A percentile compares a stretch with the other conserved stretches of the same genome.
These are phyloP conservation scores for Fusarium virguliforme DNA, from an alignment of 2,329 filamentous ascomycete genomes.

Conservation along the genomic window DNA sequence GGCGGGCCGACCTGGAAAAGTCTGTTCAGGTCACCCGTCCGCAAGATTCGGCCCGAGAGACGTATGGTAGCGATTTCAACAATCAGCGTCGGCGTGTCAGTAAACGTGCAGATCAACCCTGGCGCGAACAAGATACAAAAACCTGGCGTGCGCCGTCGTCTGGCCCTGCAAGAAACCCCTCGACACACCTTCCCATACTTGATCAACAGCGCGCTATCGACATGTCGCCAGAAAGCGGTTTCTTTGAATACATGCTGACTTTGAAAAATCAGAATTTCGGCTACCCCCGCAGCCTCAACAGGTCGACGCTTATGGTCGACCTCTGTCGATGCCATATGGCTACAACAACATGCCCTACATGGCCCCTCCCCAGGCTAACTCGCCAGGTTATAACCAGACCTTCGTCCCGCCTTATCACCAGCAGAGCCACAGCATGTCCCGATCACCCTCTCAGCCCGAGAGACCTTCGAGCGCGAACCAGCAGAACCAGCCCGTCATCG, in stretches of 20 bases:
- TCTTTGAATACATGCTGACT: conserved; percentile 83
- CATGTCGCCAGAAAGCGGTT: conserved; percentile 78
- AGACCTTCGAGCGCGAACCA: conserved; percentile 78
- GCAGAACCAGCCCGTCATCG: conserved; percentile 69
- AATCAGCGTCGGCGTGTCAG: conserved; percentile 62
- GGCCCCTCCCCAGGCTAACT: conserved; percentile 61
- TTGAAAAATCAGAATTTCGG: conserved; percentile 76
- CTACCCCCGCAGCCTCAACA: conserved; percentile 63
- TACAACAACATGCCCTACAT: conserved; percentile 69
- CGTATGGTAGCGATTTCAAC: conserved; percentile 54
- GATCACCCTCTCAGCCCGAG: conserved; percentile 85
- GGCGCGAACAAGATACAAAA: conserved; percentile 50
- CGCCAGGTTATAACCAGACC: conserved; percentile 67
- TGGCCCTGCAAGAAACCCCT: conserved; percentile 32
- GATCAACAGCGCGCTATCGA: conserved; percentile 62
- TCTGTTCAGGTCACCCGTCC: conserved; percentile 59
- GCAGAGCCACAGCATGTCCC: conserved; percentile 82
- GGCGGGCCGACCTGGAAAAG: conserved; percentile 64
- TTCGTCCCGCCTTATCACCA: conserved; percentile 62
- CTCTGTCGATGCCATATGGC: conserved; percentile 60
- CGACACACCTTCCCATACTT: conserved; percentile 29
- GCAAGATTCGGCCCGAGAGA: conserved; percentile 58
- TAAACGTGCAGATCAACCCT: conserved; percentile 63
- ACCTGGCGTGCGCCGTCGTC: conserved; percentile 45
- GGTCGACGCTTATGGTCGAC: conserved; percentile 59